Evolutionary conservation across 495 filamentous ascomycete species (phyloP).

Genomic region (Tuber borchii): DNA sequence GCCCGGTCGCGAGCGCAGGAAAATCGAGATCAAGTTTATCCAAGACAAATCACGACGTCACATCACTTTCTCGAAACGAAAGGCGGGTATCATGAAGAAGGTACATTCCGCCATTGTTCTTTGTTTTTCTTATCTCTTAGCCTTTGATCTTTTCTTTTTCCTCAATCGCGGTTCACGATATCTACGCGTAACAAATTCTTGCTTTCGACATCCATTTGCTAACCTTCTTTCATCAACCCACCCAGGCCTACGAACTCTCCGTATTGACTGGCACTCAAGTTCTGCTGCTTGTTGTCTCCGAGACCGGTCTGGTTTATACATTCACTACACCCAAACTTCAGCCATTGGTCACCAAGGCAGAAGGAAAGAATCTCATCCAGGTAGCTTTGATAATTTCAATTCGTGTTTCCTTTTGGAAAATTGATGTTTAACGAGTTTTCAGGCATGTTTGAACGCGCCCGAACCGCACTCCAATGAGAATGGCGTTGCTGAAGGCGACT

Average conservation of each 20-base stretch:
- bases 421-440: conserved; percentile 25
- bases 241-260: conserved; percentile 91
- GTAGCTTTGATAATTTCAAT: conserved; percentile 49
- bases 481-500: conserved; percentile 67
- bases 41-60: conserved; percentile 99
- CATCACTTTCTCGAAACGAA: conserved; percentile 99
- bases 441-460: conserved; percentile 96
- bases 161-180: conserved; percentile 30
- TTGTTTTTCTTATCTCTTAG: background rate
- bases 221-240: conserved; percentile 36
- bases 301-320: conserved; percentile 97
- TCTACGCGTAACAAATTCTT: conserved; percentile 25
- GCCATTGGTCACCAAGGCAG: conserved; percentile 95
- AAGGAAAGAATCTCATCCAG: conserved; percentile 99
- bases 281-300: conserved; percentile 91
- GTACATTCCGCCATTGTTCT: conserved; percentile 50
- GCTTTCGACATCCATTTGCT: conserved; percentile 27
- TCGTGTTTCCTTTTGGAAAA: conserved; percentile 19
- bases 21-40: conserved; percentile 99
- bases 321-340: conserved; percentile 99
- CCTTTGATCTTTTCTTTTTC: conserved; percentile 4
- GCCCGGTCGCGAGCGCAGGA: conserved; percentile 93
- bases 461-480: conserved; percentile 84
- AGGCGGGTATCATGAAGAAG: conserved; percentile 99
- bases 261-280: conserved; percentile 98